Evolutionary conservation across 768 basidiomycete species (phyloP), one percentile per base, ranked within the genome.

Genomic region (Sutorius australiensis): DNA sequence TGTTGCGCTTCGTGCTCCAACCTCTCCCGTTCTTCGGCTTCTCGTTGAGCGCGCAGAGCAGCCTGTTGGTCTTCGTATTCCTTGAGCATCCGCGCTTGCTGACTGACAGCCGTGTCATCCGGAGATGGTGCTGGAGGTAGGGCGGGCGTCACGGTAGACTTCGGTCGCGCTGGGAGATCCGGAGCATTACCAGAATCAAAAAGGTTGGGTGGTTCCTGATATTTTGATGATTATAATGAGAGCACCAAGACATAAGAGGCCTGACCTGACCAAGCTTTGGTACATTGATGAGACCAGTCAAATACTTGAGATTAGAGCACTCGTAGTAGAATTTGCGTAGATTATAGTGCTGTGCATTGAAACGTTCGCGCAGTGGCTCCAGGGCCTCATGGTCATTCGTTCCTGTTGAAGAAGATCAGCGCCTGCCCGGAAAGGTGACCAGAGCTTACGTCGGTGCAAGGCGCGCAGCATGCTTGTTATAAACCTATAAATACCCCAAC

Each of bases 241-340:
- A 28, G 30, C 24, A 28, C 13, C 49, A 31, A 5, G 51, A 33
- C 7, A 11, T 13, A 48, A 42, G 17, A 32, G 13, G 51, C 30
- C 50, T 48, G 63, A 92, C 93, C 66, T 90, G 86, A 41, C 93
- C 95, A 33, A 99, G 80, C 70, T 98, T 99, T 11, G 97, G 97
- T 3, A 99, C 95, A 69, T 98, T 99, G 65, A 98, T 97, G 31
- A 99, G 80, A 41, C 95, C 92, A 10, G 97, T 99, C 48, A 99
- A 74, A 71, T 97, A 99, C 70, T 97, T 98, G 60, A 99, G 81
- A 73, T 98, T 98, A 10, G 94, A 97, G 68, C 97, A 99, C 68
- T 99, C 97, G 68, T 98, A 98, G 76, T 98, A 98, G 74, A 97
- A 99, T 69, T 95, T 93, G 57, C 97, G 87, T 10, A 99, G 80